phyloP scores from a whole-genome alignment of 495 filamentous ascomycete genomes.

The Rhizodiscina lignyota region DNA sequence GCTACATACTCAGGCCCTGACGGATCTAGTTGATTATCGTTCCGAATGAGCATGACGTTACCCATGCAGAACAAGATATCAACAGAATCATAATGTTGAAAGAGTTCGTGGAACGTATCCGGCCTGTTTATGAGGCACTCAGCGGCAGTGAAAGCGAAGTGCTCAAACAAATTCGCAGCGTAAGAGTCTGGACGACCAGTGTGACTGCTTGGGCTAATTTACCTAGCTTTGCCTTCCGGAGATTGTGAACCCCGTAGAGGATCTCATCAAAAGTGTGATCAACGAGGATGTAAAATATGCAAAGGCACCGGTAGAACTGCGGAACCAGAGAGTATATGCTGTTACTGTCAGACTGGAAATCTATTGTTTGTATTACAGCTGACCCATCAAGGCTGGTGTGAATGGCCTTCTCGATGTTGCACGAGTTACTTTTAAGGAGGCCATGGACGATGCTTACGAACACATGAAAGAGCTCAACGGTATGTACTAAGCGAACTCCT shows the following conservation, averaged over 20 bases:
- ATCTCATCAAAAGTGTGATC: conserved; percentile 51
- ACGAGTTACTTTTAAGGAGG: conserved; percentile 72
- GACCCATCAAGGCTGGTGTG: conserved; percentile 48
- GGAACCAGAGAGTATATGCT: conserved; percentile 87
- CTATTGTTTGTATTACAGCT: too few relatives aligned
- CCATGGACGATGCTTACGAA: conserved; percentile 56
- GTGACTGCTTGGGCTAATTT: not conserved
- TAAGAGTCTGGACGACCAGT: conserved; percentile 14
- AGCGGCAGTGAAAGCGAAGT: conserved; percentile 46
- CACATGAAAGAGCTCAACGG: conserved; percentile 48
- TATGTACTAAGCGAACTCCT: conserved; percentile 19
- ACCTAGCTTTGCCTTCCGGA: conserved; percentile 35
- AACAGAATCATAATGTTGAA: conserved; percentile 85
- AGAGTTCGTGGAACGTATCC: conserved; percentile 52
- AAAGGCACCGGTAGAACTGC: conserved; percentile 64
- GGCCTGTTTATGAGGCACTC: conserved; percentile 51
- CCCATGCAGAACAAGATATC: conserved; percentile 58
- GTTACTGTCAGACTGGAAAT: conserved; percentile 42
- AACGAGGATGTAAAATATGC: conserved; percentile 71
- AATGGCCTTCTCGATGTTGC: conserved; percentile 80
- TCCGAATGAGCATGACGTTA: conserved; percentile 45
- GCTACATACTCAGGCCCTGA: not conserved
- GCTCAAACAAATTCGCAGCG: conserved; percentile 45
- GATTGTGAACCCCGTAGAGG: conserved; percentile 38
- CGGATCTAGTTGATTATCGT: conserved; percentile 45